These are phyloP conservation scores for Zygoascus ofunaensis DNA, from an alignment of 805 yeast genomes.

Conservation along the genomic window DNA sequence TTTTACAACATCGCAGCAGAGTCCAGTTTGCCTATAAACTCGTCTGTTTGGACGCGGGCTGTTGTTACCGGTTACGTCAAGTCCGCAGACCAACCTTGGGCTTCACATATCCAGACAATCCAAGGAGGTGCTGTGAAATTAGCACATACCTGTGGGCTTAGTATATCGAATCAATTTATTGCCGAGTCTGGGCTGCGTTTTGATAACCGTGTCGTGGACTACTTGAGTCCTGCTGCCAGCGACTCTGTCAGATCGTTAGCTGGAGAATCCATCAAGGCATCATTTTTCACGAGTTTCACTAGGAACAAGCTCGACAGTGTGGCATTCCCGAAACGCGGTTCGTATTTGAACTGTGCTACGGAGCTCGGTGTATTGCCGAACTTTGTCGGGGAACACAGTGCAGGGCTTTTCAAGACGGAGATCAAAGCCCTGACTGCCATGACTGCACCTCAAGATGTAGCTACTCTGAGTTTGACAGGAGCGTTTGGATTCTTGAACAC, in stretches of 20 bases:
- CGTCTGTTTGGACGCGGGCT: slow-evolving; percentile 43
- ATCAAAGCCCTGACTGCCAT: slow-evolving; percentile 11
- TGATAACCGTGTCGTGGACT: slow-evolving; percentile 46
- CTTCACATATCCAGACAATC: slow-evolving; percentile 43
- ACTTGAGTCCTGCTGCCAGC: slow-evolving; percentile 41
- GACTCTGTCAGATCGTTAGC: slow-evolving; percentile 54
- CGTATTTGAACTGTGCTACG: slow-evolving; percentile 27
- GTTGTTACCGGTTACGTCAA: slow-evolving; percentile 41
- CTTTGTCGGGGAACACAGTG: slow-evolving; percentile 1
- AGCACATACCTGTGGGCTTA: slow-evolving; percentile 25
- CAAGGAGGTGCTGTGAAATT: slow-evolving; percentile 35
- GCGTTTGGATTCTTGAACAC: slow-evolving; percentile 1
- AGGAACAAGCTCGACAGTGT: slow-evolving; percentile 32
- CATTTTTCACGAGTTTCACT: slow-evolving; percentile 35
- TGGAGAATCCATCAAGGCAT: slow-evolving; percentile 51
- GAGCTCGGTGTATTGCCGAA: slow-evolving; percentile 24
- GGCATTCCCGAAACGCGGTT: slow-evolving; percentile 38
- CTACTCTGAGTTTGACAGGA: slow-evolving; percentile 15
- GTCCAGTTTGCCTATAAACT: slow-evolving; percentile 41
- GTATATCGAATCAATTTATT: slow-evolving; percentile 7
- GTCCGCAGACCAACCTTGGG: slow-evolving; percentile 41
- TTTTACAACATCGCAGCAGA: slow-evolving; percentile 40
- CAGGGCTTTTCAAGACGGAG: slow-evolving; percentile 21
- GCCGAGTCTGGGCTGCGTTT: slow-evolving; percentile 49
- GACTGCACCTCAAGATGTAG: slow-evolving; percentile 13